Evolutionary conservation across 768 basidiomycete genomes (phyloP).

Genomic region (Kwoniella sp.): DNA sequence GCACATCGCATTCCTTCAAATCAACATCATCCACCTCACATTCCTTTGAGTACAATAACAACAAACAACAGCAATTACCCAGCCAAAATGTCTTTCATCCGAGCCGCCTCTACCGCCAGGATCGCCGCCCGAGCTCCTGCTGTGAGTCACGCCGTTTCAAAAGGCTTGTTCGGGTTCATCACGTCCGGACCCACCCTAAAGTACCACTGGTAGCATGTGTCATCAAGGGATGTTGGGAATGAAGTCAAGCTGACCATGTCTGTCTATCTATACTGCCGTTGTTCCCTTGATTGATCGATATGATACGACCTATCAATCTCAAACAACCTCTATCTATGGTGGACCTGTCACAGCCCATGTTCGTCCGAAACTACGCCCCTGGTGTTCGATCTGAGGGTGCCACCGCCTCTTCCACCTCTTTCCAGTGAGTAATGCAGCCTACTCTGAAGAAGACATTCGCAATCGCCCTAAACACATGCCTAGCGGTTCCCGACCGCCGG

Average conservation of each 20-base stretch:
- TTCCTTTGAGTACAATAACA: background rate
- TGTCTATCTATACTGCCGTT: background rate
- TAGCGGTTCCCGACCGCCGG: too few species aligned
- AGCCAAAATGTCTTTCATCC: slow-evolving; percentile 20
- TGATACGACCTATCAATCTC: too few species aligned
- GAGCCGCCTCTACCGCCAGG: slow-evolving; percentile 25
- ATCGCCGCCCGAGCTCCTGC: slow-evolving; percentile 33
- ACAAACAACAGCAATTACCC: background rate
- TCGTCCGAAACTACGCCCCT: slow-evolving; percentile 42
- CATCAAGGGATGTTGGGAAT: too few species aligned
- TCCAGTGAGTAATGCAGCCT: slow-evolving; percentile 36
- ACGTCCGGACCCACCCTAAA: too few species aligned
- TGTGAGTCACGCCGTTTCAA: too few species aligned
- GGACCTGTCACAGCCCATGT: slow-evolving; percentile 27
- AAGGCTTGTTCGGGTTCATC: too few species aligned
- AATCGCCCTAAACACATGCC: too few species aligned
- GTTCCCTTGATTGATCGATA: too few species aligned
- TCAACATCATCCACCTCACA: background rate
- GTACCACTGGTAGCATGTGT: too few species aligned
- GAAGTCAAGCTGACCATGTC: background rate
- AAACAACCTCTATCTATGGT: too few species aligned
- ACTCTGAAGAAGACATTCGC: too few species aligned
- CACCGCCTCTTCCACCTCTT: slow-evolving; percentile 47
- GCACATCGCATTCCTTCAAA: background rate
- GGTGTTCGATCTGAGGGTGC: slow-evolving; percentile 42